phyloP scores from a whole-genome alignment of 1,284 basidiomycete species.

The Phellopilus nigrolimitatus region DNA sequence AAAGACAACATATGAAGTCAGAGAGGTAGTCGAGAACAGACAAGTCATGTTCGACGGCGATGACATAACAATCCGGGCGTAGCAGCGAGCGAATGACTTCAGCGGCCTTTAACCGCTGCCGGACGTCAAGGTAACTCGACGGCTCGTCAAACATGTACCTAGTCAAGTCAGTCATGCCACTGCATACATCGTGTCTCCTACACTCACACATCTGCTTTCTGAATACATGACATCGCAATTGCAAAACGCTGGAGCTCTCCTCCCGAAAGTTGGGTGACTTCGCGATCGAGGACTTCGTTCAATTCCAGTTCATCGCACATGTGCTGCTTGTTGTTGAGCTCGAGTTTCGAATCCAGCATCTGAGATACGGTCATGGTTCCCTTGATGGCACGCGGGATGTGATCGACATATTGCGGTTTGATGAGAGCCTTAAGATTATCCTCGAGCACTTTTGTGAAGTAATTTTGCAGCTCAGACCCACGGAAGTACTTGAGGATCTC shows the following conservation, averaged over 20 bases:
- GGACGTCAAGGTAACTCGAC: slow-evolving; percentile 94
- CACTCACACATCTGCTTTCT: slow-evolving; percentile 83
- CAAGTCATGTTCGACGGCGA: slow-evolving; percentile 96
- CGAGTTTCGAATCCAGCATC: slow-evolving; percentile 87
- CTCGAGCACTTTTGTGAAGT: slow-evolving; percentile 98
- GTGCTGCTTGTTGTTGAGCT: slow-evolving; percentile 77
- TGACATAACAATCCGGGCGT: slow-evolving; percentile 79
- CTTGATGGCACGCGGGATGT: slow-evolving; percentile 95
- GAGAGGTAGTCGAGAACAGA: slow-evolving; percentile 96
- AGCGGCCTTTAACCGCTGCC: slow-evolving; percentile 93
- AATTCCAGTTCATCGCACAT: slow-evolving; percentile 86
- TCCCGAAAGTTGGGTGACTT: slow-evolving; percentile 83
- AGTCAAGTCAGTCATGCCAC: slow-evolving; percentile 4
- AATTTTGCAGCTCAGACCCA: slow-evolving; percentile 95
- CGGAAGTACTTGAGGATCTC: slow-evolving; percentile 97
- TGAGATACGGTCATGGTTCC: slow-evolving; percentile 78
- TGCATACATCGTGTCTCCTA: slow-evolving; percentile 14
- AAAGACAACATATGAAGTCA: slow-evolving; percentile 94
- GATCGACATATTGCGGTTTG: slow-evolving; percentile 98
- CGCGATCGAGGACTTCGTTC: slow-evolving; percentile 77
- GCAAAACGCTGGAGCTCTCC: slow-evolving; percentile 97
- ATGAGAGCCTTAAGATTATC: slow-evolving; percentile 97
- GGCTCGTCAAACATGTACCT: slow-evolving; percentile 97
- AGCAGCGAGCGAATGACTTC: slow-evolving; percentile 88
- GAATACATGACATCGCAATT: slow-evolving; percentile 90